Evolutionary conservation across 805 yeast species (phyloP), one percentile per base, ranked within the genome.

Genomic region (Lipomyces yamanashiensis): DNA sequence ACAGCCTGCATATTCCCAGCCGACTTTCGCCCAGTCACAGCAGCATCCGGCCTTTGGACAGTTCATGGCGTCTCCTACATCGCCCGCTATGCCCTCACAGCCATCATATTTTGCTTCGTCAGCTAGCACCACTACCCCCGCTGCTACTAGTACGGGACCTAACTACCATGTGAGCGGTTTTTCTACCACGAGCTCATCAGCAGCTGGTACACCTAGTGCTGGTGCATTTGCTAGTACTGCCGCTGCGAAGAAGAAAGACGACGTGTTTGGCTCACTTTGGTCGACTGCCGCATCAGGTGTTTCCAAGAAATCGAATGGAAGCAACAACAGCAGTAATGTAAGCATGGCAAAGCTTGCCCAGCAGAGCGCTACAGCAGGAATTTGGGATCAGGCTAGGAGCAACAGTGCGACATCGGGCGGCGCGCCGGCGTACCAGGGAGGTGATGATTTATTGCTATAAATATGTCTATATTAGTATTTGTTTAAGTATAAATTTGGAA

Each of bases 211-310:
- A 9, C 12, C 58, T 41, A 9, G 8, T 9, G 19, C 58, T 5
- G 40, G 70, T 50, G 50, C 66, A 52, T 45, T 66, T 7, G 62
- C 72, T 1, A 64, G 71, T 1, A 44, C 62, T 17, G 57, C 66
- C 43, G 33, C 64, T 9, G 43, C 55, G 12, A 53, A 60, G 45
- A 58, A 60, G 43, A 66, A 70, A 60, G 69, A 65, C 58, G 81
- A 78, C 62, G 77, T 76, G 3, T 78, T 78, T 67, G 79, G 79
- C 40, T 76, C 78, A 40, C 67, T 78, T 54, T 78, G 81, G 81
- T 56, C 73, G 39, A 53, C 73, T 17, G 74, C 77, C 7, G 60
- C 73, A 33, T 61, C 72, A 21, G 70, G 69, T 54, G 62, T 69
- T 40, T 65, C 66, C 39, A 58, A 70, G 50, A 56, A 58, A 37